These are phyloP conservation scores for Penicillium bialowiezense DNA, from an alignment of 495 filamentous ascomycete genomes.

Conservation along the genomic window DNA sequence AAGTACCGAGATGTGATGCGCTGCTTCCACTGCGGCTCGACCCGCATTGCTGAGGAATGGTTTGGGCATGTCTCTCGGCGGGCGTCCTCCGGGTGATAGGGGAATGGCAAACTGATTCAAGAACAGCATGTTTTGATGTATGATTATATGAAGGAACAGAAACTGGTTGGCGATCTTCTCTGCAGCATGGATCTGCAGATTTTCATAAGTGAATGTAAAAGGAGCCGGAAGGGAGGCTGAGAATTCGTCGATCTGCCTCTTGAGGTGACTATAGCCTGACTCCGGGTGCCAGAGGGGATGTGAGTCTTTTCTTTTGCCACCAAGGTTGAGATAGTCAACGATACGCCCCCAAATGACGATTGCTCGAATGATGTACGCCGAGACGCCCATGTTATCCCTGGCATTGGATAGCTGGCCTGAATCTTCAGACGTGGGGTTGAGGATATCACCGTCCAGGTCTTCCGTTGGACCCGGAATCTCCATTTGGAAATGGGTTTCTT, in stretches of 20 bases:
- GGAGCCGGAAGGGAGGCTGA: constrained; percentile 63
- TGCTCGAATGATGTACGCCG: constrained; percentile 83
- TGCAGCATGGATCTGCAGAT: constrained; percentile 78
- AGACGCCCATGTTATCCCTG: constrained; percentile 87
- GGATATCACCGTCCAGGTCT: constrained; percentile 70
- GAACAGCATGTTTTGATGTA: constrained; percentile 87
- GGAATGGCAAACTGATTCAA: constrained; percentile 86
- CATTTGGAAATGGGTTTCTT: constrained; percentile 84
- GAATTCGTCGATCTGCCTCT: constrained; percentile 69
- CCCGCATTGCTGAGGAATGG: constrained; percentile 74
- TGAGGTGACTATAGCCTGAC: constrained; percentile 70
- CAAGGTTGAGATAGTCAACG: constrained; percentile 86
- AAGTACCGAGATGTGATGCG: constrained; percentile 81
- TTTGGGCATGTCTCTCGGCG: constrained; percentile 73
- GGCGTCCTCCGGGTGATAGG: constrained; percentile 59
- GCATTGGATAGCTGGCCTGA: constrained; percentile 64
- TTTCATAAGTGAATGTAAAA: constrained; percentile 73
- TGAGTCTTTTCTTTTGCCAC: constrained; percentile 77
- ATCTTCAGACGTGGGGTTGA: constrained; percentile 61
- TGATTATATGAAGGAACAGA: constrained; percentile 86
- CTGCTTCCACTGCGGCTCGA: constrained; percentile 78
- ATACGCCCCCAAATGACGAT: constrained; percentile 88
- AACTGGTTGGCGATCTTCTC: constrained; percentile 88
- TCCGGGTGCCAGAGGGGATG: constrained; percentile 77
- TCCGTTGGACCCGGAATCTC: constrained; percentile 89